Evolutionary conservation across 2,329 filamentous ascomycete genomes (phyloP), one percentile per base, ranked within the genome.

Genomic region (Hysterium pulicare): DNA sequence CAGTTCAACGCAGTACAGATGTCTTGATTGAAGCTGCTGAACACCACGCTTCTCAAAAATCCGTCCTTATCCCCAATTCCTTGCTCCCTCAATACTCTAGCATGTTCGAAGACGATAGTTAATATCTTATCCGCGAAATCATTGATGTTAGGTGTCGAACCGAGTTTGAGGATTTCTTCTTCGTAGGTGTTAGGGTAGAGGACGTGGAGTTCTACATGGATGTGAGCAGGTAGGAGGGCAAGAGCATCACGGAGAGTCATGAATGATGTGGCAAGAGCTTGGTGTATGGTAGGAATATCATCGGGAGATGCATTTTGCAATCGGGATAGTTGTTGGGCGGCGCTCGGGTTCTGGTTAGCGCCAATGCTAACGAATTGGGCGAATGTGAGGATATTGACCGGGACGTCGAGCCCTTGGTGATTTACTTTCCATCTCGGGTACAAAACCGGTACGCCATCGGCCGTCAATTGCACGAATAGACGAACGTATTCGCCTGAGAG

Each of bases 1-100:
- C 93, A 98, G 69, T 98, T 98, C 56, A 98, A 71, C 4, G 91
- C 90, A 13, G 88, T 94, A 69, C 93, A 98, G 16, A 97, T 80
- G 50, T 84, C 86, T 10, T 87, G 77, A 62, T 95, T 96, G 68
- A 91, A 95, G 17, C 89, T 95, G 57, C 88, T 94, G 65, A 98
- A 96, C 9, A 96, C 88, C 40, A 98, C 84, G 10, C 88, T 95
- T 31, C 90, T 78, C 53, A 93, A 83, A 13, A 83, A 81, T 41
- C 88, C 83, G 7, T 87, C 62, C 33, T 61, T 57, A n/a, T n/a
- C n/a, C n/a, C n/a, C n/a, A n/a, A n/a, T n/a, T n/a, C n/a, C n/a
- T 36, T 73, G 71, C 46, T 83, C 76, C 45, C 83, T 75, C 66
- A 88, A 49, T 57, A 79, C 55, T 33, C 91, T 81, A 2, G 90